Conservation (phyloP, 176 grass and related monocot genomes). For the Oryza punctata region DNA sequence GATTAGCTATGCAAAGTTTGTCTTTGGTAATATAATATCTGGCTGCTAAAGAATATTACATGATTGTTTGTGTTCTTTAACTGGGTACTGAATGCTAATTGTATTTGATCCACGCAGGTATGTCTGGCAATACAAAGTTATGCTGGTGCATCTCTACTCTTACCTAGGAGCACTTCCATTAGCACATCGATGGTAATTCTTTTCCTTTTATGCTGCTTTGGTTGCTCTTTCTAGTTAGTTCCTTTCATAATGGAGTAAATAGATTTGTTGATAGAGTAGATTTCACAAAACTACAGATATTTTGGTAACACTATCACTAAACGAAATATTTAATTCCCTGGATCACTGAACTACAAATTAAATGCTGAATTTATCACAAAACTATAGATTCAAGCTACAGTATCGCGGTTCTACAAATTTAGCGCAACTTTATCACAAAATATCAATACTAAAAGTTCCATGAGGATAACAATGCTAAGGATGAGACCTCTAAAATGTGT, state of each 20-base stretch:
- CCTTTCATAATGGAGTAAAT: too few species aligned
- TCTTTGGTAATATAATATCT: constrained; percentile 19
- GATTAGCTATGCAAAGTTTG: constrained; percentile 20
- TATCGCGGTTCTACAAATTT: too few species aligned
- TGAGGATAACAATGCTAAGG: too few species aligned
- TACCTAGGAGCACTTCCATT: constrained; percentile 73
- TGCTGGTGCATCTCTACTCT: constrained; percentile 86
- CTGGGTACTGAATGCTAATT: constrained; percentile 30
- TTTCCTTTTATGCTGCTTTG: constrained; percentile 1
- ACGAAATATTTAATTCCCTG: neutral
- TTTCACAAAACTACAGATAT: neutral
- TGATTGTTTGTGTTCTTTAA: neutral
- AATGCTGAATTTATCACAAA: neutral
- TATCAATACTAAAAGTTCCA: too few species aligned
- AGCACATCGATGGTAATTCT: constrained; percentile 80
- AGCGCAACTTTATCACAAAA: too few species aligned
- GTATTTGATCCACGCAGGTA: constrained; percentile 56
- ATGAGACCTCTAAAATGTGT: neutral
- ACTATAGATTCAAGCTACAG: neutral
- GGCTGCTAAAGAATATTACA: neutral
- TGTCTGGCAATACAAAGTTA: constrained; percentile 86
- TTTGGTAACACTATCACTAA: neutral
- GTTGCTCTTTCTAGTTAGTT: constrained; percentile 24
- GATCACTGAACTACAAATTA: neutral
- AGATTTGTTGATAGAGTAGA: neutral